Percentiles rank a stretch among this genome's conserved stretches.
Conservation (phyloP, 2,329 filamentous ascomycete genomes). For the Biscogniauxia marginata region DNA sequence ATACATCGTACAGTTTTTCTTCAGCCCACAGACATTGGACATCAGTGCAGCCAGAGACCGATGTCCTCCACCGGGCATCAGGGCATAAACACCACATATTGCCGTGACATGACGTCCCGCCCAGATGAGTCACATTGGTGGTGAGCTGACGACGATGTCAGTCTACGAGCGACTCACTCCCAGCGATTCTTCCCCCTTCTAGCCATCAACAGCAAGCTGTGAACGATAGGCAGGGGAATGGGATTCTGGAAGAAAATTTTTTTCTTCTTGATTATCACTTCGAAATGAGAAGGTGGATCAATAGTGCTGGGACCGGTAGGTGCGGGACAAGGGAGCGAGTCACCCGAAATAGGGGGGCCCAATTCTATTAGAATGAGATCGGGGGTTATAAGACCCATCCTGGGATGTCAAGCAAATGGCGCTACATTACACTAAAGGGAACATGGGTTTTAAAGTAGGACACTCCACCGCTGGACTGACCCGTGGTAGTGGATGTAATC, state of each 20-base stretch:
- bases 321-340: conserved; percentile 7
- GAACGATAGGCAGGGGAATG: not conserved
- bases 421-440: conserved; percentile 25
- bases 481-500: conserved; percentile 37
- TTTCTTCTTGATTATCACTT: not conserved
- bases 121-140: conserved; percentile 28
- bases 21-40: conserved; percentile 34
- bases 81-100: conserved; percentile 24
- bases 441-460: conserved; percentile 16
- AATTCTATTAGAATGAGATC: conserved; percentile 3
- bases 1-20: conserved; percentile 21
- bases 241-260: not conserved
- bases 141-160: not conserved
- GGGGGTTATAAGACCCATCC: not conserved
- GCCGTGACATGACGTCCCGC: conserved; percentile 24
- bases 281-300: conserved; percentile 1
- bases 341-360: conserved; percentile 3
- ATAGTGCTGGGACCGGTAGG: conserved; percentile 7
- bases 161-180: not conserved
- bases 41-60: conserved; percentile 29
- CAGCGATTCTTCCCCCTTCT: not conserved
- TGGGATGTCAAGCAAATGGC: not conserved
- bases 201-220: not conserved
- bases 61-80: conserved; percentile 28
- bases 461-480: conserved; percentile 31